Conservation (phyloP, 352 stramenopile species). For the Pythium aphanidermatum region DNA sequence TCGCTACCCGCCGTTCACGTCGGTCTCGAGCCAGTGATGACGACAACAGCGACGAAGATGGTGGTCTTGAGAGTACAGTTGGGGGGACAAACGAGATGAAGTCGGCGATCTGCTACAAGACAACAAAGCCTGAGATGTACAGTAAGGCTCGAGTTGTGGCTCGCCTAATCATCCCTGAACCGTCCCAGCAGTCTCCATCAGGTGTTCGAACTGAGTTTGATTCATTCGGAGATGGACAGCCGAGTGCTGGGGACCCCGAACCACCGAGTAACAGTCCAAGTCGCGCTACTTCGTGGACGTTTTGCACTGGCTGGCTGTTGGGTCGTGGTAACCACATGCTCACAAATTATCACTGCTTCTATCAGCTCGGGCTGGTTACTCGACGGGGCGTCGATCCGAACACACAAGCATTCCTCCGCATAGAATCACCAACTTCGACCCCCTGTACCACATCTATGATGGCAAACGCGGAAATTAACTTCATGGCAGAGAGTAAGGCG, state of each 20-base stretch:
- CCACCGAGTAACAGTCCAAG: not conserved
- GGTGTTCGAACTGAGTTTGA: too few species aligned
- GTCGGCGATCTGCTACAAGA: slow-evolving; percentile 52
- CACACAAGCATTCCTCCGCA: not conserved
- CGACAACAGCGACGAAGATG: not conserved
- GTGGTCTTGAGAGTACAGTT: slow-evolving; percentile 36
- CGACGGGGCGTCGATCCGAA: not conserved
- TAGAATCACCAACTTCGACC: not conserved
- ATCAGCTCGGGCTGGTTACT: not conserved
- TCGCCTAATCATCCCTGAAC: slow-evolving; percentile 50
- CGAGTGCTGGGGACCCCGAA: not conserved
- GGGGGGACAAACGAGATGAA: slow-evolving; percentile 41
- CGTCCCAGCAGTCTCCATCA: too few species aligned
- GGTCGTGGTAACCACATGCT: slow-evolving; percentile 52
- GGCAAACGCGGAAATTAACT: slow-evolving; percentile 32
- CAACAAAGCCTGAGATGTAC: slow-evolving; percentile 48
- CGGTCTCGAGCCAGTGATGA: not conserved
- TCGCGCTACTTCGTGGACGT: slow-evolving; percentile 14
- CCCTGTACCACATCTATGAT: not conserved
- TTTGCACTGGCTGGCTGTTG: slow-evolving; percentile 62
- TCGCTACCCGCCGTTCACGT: slow-evolving; percentile 10
- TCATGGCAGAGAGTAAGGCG: slow-evolving; percentile 50
- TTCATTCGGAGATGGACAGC: too few species aligned
- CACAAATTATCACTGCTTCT: slow-evolving; percentile 66
- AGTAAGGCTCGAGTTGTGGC: slow-evolving; percentile 38